These are phyloP conservation scores for Letharia columbiana DNA, from an alignment of 495 filamentous ascomycete genomes.

Conservation along the genomic window DNA sequence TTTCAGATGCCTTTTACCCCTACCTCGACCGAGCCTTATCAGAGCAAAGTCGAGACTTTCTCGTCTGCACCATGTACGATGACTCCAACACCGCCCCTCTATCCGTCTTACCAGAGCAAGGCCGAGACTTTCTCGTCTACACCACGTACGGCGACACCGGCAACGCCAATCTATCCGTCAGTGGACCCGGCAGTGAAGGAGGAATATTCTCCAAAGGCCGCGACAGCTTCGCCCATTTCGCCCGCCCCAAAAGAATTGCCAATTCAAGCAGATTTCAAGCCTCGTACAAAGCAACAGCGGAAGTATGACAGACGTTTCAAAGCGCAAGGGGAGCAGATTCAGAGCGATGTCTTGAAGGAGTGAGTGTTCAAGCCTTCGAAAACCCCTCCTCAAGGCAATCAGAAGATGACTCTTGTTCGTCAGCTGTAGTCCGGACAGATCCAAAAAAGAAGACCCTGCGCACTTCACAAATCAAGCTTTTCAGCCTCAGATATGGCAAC, in stretches of 20 bases:
- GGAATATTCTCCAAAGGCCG: constrained; percentile 1
- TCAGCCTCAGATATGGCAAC: constrained; percentile 55
- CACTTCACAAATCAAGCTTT: constrained; percentile 82
- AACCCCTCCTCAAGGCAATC: constrained; percentile 23
- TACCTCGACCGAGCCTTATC: neutral
- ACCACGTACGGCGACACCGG: constrained; percentile 10
- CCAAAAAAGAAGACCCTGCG: constrained; percentile 56
- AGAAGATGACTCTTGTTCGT: constrained; percentile 45
- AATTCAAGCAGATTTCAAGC: constrained; percentile 25
- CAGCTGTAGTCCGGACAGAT: constrained; percentile 48
- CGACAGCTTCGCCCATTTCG: constrained; percentile 15
- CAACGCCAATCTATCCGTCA: constrained; percentile 1
- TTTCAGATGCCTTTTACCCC: neutral
- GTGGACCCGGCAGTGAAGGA: neutral
- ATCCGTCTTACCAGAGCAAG: neutral
- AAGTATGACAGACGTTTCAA: neutral
- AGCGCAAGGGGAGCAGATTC: neutral
- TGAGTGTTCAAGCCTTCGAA: constrained; percentile 4
- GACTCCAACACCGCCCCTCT: neutral
- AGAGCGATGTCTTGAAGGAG: constrained; percentile 4
- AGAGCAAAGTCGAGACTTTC: neutral
- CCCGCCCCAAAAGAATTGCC: constrained; percentile 27
- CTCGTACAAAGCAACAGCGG: neutral
- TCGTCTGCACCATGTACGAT: neutral
- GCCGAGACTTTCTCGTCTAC: neutral